Evolutionary conservation across 2,329 filamentous ascomycete species (phyloP).

Genomic region (Hypoxylon rubiginosum): DNA sequence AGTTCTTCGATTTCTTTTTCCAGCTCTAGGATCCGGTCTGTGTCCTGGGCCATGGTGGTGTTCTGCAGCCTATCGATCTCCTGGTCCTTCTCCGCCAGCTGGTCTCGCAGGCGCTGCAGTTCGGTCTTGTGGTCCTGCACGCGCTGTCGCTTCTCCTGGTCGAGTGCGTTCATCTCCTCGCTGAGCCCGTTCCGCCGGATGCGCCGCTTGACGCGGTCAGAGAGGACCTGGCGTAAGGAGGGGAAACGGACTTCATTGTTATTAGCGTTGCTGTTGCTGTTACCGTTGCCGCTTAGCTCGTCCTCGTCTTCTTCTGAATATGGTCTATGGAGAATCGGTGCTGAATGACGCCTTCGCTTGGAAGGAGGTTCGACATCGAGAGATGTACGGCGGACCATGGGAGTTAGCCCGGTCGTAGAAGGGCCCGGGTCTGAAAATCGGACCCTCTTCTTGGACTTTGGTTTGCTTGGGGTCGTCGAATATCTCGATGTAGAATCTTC

Average conservation of each 20-base stretch:
- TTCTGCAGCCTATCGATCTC: constrained; percentile 68
- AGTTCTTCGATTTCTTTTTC: constrained; percentile 54
- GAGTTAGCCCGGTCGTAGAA: constrained; percentile 67
- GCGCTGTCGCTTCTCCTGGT: constrained; percentile 60
- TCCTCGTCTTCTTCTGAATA: constrained; percentile 28
- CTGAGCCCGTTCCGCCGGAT: constrained; percentile 69
- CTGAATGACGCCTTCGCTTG: constrained; percentile 62
- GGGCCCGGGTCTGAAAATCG: constrained; percentile 72
- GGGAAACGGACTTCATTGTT: constrained; percentile 61
- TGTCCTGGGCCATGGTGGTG: constrained; percentile 64
- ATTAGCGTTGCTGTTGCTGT: no score
- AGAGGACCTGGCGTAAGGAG: constrained; percentile 67
- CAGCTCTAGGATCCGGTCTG: constrained; percentile 55
- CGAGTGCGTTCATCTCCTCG: constrained; percentile 69
- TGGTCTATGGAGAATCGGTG: constrained; percentile 50
- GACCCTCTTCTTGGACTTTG: constrained; percentile 62
- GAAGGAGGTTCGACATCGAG: constrained; percentile 53
- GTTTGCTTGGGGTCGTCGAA: constrained; percentile 50
- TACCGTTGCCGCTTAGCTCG: constrained; percentile 42
- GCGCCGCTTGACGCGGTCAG: constrained; percentile 66
- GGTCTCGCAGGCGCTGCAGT: constrained; percentile 61
- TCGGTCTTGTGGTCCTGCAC: constrained; percentile 59
- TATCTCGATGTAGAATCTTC: constrained; percentile 33
- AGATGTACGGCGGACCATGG: constrained; percentile 67
- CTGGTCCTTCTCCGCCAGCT: constrained; percentile 64